Evolutionary conservation across 2,329 filamentous ascomycete genomes (phyloP), one percentile per base, ranked within the genome.

Genomic region (Colletotrichum simmondsii): DNA sequence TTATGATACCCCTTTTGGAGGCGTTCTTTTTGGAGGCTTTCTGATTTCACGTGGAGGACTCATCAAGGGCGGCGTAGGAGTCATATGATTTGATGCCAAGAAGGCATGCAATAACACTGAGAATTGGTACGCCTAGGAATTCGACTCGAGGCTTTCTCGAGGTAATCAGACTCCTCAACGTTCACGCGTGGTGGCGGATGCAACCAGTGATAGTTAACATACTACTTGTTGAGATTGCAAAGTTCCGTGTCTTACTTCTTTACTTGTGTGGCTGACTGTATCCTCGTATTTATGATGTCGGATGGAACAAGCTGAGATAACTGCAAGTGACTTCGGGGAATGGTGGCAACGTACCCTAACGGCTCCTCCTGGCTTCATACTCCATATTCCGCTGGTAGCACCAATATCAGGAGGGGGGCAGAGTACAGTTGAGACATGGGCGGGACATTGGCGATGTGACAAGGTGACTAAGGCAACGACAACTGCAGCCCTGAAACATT

Each of bases 1-100:
- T 68, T 28, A 72, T 37, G 71, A 72, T 70, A 72, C 66, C 71
- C 71, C 57, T 71, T 71, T 57, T 60, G 49, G 49, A 28, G 54
- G 62, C 37, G 30, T 46, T 37, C 16, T 28, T 16, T 22, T 22
- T 59, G 19, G 42, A 52, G 68, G 52, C 64, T 42, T 26, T 28
- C 22, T 28, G 22, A 19, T 30, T 46, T 46, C 3, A 12, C 53
- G 24, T 37, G 22, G 35, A 16, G 58, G 22, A 63, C 19, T 56
- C 19, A 5, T 11, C 22, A 24, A 24, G 2, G 54, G 24, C 65
- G 60, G 35, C 8, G 46, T 62, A 56, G 35, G 32, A 56, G 24
- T 42, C 61, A 61, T 56, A 58, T 65, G 26, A 53, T 57, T 42
- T 65, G 58, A 59, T 61, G 28, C 52, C 30, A 37, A 28, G 22